Base-by-base conservation (phyloP, 192 early-diverging fungal species). In the Coemansia sp. region DNA sequence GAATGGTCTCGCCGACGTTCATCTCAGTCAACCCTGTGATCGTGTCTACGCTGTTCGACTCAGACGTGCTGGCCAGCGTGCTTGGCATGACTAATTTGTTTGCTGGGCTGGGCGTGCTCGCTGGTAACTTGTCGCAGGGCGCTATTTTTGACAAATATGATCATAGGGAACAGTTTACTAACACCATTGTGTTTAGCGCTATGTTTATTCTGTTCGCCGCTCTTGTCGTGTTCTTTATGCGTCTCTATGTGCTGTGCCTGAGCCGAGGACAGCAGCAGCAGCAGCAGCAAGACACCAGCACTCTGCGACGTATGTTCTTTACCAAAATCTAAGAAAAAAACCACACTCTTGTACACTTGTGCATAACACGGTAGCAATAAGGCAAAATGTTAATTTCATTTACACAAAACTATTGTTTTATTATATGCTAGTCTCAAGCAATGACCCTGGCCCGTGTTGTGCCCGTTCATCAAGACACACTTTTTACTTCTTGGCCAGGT, bases 141-240 rank as follows among this genome's bases (percentile, higher is more conserved):
- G 61, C 57, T 7, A 78, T 78, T 4, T 78, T 58, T 42, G 74
- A 78, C 61, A 72, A 64, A 8, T 72, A 71, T 40, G 74, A 78
- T 42, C 55, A 55, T n/a, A 61, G 62, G 25, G 55, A 56, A 19
- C 43, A 62, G 30, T 73, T 73, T 18, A 71, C 66, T 13, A 78
- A 78, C 55, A 73, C 71, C 0, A 72, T 69, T 33, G 56, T 78
- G 1, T 78, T 78, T 24, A 68, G 66, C 10, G 66, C 33, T 12
- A 67, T 71, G 73, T 71, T 77, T 34, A 64, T 77, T 3, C 44
- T 77, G 37, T 63, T 77, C 39, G 62, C 67, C 12, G 73, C 51
- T 1, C 37, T 76, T 11, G 43, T 57, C 9, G 21, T 55, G 6
- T 24, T 70, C 12, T 39, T 14, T 2, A 33, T 76, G 60, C 63